A percentile compares a stretch with the other conserved stretches of the same genome.
Conservation (phyloP, 805 yeast genomes). For the Brettanomyces bruxellensis region DNA sequence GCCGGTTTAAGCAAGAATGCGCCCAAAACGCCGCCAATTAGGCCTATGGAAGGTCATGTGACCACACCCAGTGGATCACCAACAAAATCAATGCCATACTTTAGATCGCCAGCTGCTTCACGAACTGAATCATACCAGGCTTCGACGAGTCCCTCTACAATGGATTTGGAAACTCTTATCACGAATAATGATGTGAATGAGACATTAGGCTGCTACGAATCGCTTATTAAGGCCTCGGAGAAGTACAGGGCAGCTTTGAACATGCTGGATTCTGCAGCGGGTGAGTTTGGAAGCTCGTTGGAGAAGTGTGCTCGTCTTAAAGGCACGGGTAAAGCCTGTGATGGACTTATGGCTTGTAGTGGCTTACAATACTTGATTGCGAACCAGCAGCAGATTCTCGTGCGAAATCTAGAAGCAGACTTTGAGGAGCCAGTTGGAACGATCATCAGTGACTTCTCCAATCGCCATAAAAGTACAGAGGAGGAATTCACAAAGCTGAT, state of each 20-base stretch:
- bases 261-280: conserved; percentile 49
- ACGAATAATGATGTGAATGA: conserved; percentile 50
- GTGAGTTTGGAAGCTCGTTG: conserved; percentile 61
- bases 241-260: conserved; percentile 38
- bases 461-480: conserved; percentile 39
- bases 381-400: conserved; percentile 66
- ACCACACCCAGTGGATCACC: neutral
- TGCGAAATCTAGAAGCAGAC: conserved; percentile 43
- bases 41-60: neutral
- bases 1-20: neutral
- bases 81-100: neutral
- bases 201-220: conserved; percentile 39
- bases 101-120: neutral
- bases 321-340: conserved; percentile 51
- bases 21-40: no score
- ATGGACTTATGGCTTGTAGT: conserved; percentile 61
- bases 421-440: conserved; percentile 45
- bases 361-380: conserved; percentile 72
- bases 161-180: conserved; percentile 52
- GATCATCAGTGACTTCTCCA: conserved; percentile 36
- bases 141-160: conserved; percentile 42
- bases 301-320: conserved; percentile 55
- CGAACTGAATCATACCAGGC: conserved; percentile 27
- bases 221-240: conserved; percentile 37
- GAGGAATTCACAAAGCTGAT: conserved; percentile 44